These are phyloP conservation scores for Oryza brachyantha DNA, from an alignment of 176 grass and related monocot species.

Conservation along the genomic window DNA sequence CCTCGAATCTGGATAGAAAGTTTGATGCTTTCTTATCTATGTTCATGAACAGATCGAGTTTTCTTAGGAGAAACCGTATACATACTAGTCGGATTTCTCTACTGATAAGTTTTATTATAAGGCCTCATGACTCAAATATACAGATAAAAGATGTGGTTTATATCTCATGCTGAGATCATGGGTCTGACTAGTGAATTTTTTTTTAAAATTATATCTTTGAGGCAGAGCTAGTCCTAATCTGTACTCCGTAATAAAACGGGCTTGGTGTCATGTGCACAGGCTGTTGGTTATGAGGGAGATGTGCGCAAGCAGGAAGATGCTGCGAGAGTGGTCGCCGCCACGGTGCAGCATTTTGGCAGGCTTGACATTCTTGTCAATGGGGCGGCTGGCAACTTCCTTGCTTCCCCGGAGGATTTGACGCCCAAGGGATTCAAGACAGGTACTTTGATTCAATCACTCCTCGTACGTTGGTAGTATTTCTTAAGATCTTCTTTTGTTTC, in stretches of 20 bases:
- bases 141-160: neutral
- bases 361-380: constrained; percentile 94
- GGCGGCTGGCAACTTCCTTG: constrained; percentile 93
- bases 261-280: constrained; percentile 48
- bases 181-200: neutral
- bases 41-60: neutral
- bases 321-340: constrained; percentile 56
- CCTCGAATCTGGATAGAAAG: neutral
- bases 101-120: no score
- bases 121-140: neutral
- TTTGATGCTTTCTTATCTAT: neutral
- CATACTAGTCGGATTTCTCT: neutral
- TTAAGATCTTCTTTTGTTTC: neutral
- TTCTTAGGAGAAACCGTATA: neutral
- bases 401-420: constrained; percentile 85
- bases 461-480: neutral
- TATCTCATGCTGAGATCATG: no score
- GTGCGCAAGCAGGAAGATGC: constrained; percentile 87
- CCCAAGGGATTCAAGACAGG: constrained; percentile 91
- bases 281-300: constrained; percentile 87
- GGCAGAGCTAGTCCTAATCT: neutral
- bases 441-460: constrained; percentile 8
- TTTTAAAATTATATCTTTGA: no score
- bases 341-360: constrained; percentile 62
- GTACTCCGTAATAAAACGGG: neutral